Evolutionary conservation across 768 basidiomycete species (phyloP), one percentile per base, ranked within the genome.

Genomic region (Pleurotus sapidus): DNA sequence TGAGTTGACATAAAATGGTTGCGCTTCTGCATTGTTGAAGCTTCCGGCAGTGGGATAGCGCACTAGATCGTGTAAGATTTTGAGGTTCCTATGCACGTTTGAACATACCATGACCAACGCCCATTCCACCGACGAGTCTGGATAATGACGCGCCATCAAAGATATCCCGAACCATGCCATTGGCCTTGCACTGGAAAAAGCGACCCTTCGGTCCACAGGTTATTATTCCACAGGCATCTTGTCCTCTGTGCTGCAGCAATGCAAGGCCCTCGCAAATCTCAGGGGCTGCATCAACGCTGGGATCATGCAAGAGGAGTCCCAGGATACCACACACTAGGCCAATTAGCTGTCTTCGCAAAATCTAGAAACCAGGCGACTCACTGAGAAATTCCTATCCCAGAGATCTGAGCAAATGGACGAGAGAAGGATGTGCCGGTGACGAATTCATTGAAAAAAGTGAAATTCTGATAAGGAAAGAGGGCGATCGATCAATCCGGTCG

Each of bases 1-100:
- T n/a, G 95, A 96, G 76, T 99, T 99, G 65, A 99, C 97, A 69
- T 99, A 99, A 80, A 99, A 99, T 1, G 97, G 97, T 68, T 99
- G 97, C 6, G 97, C 95, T 70, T 99, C 97, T 9, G 96, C 89
- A 63, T 97, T 91, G 57, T 95, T 91, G 58, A 94, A 97, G 67
- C 93, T 94, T 49, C 97, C 97, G 54, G 97, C 97, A 59, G 97
- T 98, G 8, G 97, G 97, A 74, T 99, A 98, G 57, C 97, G 87
- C 55, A 96, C 97, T 98, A 64, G 30, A 34, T 34, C 30, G 9
- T 34, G 30, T 34, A 34, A 34, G 30, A 34, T 34, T 34, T 34
- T 34, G 30, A 34, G 30, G 30, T 34, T 34, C 30, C 30, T 34
- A 34, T 8, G 30, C 30, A 34, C 30, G 30, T 34, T 34, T 34